Evolutionary conservation across 345 rosid genomes (phyloP).

Genomic region (Boechera retrofracta): DNA sequence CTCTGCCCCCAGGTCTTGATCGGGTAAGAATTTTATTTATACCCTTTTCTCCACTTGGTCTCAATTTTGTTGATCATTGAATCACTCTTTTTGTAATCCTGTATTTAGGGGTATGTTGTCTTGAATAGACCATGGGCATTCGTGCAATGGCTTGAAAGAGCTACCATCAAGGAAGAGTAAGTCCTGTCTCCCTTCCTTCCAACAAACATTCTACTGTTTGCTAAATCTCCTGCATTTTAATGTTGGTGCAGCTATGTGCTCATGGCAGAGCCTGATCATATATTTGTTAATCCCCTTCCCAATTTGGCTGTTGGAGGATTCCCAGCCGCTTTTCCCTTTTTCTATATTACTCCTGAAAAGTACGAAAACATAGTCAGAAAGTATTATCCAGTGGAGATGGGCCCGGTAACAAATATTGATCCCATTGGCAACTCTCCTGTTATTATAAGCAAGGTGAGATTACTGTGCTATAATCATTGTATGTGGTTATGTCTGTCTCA

Average conservation of each 20-base stretch:
- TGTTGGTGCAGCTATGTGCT: constrained; percentile 69
- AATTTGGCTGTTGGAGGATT: constrained; percentile 69
- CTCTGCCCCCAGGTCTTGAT: constrained; percentile 92
- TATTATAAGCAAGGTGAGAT: constrained; percentile 72
- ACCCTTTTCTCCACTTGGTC: neutral
- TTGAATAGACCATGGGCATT: constrained; percentile 99
- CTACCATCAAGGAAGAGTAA: constrained; percentile 93
- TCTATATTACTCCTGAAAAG: constrained; percentile 77
- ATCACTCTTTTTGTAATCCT: constrained; percentile 16
- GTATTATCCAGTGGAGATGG: constrained; percentile 72
- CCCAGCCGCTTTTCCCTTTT: constrained; percentile 91
- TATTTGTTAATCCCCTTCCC: constrained; percentile 81
- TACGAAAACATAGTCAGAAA: constrained; percentile 64
- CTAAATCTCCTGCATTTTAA: constrained; percentile 8
- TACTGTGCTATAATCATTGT: neutral
- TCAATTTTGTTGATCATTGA: neutral
- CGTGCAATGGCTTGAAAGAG: constrained; percentile 94
- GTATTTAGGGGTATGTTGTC: constrained; percentile 89
- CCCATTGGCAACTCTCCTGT: constrained; percentile 95
- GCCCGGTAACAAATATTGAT: constrained; percentile 75
- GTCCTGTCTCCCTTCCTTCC: constrained; percentile 23
- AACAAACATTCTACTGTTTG: constrained; percentile 2
- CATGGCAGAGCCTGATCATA: constrained; percentile 97
- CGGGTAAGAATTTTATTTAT: constrained; percentile 49
- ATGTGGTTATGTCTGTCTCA: constrained; percentile 24